phyloP scores from a whole-genome alignment of 108 stramenopile species.

The Skeletonema menzelii region DNA sequence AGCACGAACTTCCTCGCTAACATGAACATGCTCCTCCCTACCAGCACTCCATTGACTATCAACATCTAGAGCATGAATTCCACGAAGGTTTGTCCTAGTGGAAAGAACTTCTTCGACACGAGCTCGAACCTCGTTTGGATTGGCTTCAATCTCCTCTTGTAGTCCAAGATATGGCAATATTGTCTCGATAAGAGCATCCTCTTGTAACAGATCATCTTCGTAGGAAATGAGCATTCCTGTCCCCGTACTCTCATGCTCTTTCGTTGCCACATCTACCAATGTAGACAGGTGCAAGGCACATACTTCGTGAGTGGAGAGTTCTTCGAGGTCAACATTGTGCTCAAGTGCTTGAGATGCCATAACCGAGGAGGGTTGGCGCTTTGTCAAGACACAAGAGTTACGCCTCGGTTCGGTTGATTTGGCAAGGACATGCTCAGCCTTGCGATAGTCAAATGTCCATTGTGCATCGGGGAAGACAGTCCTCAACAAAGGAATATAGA shows the following conservation, averaged over 20 bases:
- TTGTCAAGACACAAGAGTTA: neutral
- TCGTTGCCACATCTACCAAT: neutral
- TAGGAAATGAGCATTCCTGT: neutral
- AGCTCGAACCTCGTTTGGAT: neutral
- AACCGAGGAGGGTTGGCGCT: neutral
- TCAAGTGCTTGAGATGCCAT: neutral
- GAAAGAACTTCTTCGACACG: neutral
- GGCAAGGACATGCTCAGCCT: slow-evolving; percentile 5
- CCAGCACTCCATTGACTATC: neutral
- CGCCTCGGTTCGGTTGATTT: slow-evolving; percentile 6
- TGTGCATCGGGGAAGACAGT: neutral
- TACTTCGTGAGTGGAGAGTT: neutral
- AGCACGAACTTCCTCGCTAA: neutral
- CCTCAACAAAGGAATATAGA: slow-evolving; percentile 4
- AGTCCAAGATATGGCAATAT: neutral
- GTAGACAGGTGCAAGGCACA: slow-evolving; percentile 8
- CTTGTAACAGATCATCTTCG: neutral
- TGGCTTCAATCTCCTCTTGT: neutral
- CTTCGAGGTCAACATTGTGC: neutral
- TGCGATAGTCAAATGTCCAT: slow-evolving; percentile 13
- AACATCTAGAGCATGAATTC: neutral
- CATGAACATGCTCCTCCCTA: neutral
- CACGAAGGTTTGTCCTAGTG: neutral
- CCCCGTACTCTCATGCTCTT: neutral
- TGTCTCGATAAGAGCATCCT: neutral